These are phyloP conservation scores for Millerozyma miso DNA, from an alignment of 805 yeast species.

Conservation along the genomic window DNA sequence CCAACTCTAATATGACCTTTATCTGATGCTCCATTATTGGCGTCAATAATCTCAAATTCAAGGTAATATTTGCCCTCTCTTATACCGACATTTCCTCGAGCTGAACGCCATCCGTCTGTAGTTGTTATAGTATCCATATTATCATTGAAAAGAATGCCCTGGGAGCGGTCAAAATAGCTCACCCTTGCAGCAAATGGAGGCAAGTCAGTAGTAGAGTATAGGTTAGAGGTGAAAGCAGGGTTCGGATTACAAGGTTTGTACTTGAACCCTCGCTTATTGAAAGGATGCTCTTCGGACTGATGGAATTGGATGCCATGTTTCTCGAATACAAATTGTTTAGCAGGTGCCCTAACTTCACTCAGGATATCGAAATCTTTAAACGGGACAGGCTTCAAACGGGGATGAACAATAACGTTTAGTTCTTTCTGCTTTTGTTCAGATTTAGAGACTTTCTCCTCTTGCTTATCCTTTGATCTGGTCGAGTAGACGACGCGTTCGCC, in stretches of 20 bases:
- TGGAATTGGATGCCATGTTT: constrained; percentile 26
- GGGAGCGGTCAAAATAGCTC: constrained; percentile 66
- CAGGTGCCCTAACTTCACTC: constrained; percentile 4
- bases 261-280: constrained; percentile 74
- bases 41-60: constrained; percentile 61
- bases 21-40: constrained; percentile 23
- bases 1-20: constrained; percentile 76
- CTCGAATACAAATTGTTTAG: constrained; percentile 1
- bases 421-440: constrained; percentile 22
- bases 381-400: constrained; percentile 33
- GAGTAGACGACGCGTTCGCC: constrained; percentile 9
- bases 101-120: constrained; percentile 74
- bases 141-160: constrained; percentile 40
- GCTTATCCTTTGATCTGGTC: constrained; percentile 22
- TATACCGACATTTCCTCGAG: constrained; percentile 68
- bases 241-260: constrained; percentile 77
- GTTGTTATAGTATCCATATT: constrained; percentile 46
- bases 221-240: constrained; percentile 49
- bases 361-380: constrained; percentile 19
- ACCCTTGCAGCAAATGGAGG: constrained; percentile 60
- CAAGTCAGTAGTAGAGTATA: constrained; percentile 70
- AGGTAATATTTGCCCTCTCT: constrained; percentile 78
- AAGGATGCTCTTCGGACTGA: constrained; percentile 71
- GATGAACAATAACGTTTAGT: constrained; percentile 29
- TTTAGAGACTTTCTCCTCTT: constrained; percentile 11